Evolutionary conservation across 306 rosid genomes (phyloP).

Genomic region (Lathyrus tuberosus): DNA sequence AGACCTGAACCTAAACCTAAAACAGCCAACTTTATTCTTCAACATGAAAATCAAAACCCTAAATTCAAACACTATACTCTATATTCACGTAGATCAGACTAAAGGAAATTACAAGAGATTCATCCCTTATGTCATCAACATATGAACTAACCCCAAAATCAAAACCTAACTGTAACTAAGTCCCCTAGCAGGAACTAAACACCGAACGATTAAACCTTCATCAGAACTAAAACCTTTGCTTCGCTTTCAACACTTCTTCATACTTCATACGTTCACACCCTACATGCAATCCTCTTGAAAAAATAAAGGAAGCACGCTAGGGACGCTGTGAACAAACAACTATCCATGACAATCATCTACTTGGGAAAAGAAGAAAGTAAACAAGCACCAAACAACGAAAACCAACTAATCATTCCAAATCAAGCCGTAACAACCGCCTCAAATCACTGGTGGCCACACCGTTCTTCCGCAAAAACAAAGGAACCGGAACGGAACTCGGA

Average conservation of each 20-base stretch:
- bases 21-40: constrained; percentile 27
- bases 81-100: constrained; percentile 19
- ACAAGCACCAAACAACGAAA: constrained; percentile 12
- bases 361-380: neutral
- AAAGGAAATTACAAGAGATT: constrained; percentile 29
- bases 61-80: constrained; percentile 14
- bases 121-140: constrained; percentile 29
- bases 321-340: constrained; percentile 41
- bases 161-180: constrained; percentile 36
- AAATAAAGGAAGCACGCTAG: constrained; percentile 72
- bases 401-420: constrained; percentile 44
- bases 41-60: constrained; percentile 2
- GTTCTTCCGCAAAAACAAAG: constrained; percentile 59
- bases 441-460: constrained; percentile 57
- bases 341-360: constrained; percentile 19
- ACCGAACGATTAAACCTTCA: constrained; percentile 3
- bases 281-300: constrained; percentile 67
- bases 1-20: neutral
- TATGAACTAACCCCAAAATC: constrained; percentile 28
- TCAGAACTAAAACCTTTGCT: constrained; percentile 4
- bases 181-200: constrained; percentile 6
- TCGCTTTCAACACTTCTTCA: constrained; percentile 18
- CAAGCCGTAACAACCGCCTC: constrained; percentile 63
- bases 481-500: constrained; percentile 78
- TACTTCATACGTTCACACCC: constrained; percentile 40